Percentiles rank a stretch among this genome's conserved stretches.
These are phyloP conservation scores for Cordia subcordata DNA, from an alignment of 257 asterid genomes.

Conservation along the genomic window DNA sequence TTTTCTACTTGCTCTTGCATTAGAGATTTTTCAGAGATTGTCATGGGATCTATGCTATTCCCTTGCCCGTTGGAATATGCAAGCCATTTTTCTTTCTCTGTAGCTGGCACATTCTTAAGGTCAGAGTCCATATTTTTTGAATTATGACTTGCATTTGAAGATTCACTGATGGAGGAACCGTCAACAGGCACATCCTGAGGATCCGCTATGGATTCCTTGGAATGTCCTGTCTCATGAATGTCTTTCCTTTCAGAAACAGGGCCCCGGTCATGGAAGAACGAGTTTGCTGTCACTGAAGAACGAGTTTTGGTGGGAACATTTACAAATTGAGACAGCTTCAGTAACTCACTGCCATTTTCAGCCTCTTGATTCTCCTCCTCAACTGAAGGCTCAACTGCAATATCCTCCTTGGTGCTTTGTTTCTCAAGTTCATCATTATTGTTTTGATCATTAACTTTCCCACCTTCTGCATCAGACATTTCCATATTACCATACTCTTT, in stretches of 20 bases:
- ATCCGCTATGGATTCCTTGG: slow-evolving; percentile 37
- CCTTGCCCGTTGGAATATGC: slow-evolving; percentile 24
- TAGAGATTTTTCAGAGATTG: slow-evolving; percentile 29
- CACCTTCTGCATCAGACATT: slow-evolving; percentile 28
- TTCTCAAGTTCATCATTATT: slow-evolving; percentile 27
- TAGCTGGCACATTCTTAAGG: slow-evolving; percentile 19
- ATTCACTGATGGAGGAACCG: slow-evolving; percentile 34
- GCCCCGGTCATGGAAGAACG: slow-evolving; percentile 31
- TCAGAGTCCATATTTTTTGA: slow-evolving; percentile 28
- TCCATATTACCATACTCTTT: slow-evolving; percentile 30
- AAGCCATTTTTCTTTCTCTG: slow-evolving; percentile 25
- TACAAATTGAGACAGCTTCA: slow-evolving; percentile 50
- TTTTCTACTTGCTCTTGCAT: slow-evolving; percentile 32
- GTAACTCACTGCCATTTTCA: slow-evolving; percentile 40
- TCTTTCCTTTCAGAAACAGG: slow-evolving; percentile 30
- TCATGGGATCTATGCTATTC: slow-evolving; percentile 18
- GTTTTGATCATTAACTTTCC: slow-evolving; percentile 24
- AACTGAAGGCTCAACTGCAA: slow-evolving; percentile 14
- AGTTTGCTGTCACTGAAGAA: slow-evolving; percentile 50
- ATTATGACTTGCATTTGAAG: slow-evolving; percentile 33
- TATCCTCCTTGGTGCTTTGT: slow-evolving; percentile 29
- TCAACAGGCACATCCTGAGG: slow-evolving; percentile 34
- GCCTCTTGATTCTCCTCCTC: slow-evolving; percentile 29
- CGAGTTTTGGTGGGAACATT: slow-evolving; percentile 71
- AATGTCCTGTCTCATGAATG: slow-evolving; percentile 25